Evolutionary conservation across 1,284 basidiomycete species (phyloP), one percentile per base, ranked within the genome.

Genomic region (Phellopilus nigrolimitatus): DNA sequence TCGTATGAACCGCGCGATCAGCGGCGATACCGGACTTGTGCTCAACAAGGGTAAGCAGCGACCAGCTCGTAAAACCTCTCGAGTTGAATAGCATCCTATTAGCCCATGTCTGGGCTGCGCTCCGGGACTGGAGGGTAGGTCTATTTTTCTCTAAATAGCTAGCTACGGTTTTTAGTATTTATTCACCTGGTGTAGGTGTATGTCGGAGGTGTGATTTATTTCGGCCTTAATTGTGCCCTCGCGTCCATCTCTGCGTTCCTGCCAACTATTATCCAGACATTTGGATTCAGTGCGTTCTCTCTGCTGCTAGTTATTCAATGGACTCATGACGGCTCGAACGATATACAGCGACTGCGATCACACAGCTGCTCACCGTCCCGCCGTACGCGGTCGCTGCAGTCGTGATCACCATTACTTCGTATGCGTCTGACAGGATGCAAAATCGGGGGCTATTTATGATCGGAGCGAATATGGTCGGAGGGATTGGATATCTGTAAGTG

Each of bases 161-260:
- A 15, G 30, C n/a, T n/a, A n/a, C n/a, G 25, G 15, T 12, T 39
- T n/a, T 48, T n/a, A 31, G 2, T 12, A 9, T 24, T 15, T n/a
- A n/a, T n/a, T n/a, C n/a, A n/a, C n/a, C n/a, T 13, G n/a, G n/a
- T n/a, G 24, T 27, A 84, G 81, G 70, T 84, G 15, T 86, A 85
- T 56, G 57, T 69, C 4, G 82, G 74, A 17, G 82, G 83, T 0
- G 67, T 80, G n/a, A 78, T 85, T 44, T 89, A 86, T 65, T 89
- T 88, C 56, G 88, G 85, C 22, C 71, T 88, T 54, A 94, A 94
- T 65, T 78, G 83, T 49, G 83, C 84, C 1, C 72, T 92, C 1
- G 86, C 87, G 7, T 85, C 84, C 2, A 84, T 89, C 39, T 83
- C 84, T 2, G 91, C 88, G 0, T 94, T 93, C 69, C 69, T 93